phyloP scores from a whole-genome alignment of 306 rosid species.

The Ceratonia siliqua region DNA sequence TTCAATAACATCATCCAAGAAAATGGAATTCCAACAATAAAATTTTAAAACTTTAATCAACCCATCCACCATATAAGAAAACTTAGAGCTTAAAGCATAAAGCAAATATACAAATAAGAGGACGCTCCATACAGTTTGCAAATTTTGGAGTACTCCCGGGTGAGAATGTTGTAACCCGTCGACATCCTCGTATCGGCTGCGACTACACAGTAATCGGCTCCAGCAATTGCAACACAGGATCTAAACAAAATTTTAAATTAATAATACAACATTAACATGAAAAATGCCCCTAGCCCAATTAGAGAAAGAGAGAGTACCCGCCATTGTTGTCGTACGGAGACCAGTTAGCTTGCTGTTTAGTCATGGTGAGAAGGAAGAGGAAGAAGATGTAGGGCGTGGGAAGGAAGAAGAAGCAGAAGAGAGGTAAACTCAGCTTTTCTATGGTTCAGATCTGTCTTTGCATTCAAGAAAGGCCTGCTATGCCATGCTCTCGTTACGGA shows the following conservation, averaged over 20 bases:
- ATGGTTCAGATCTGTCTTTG: constrained; percentile 54
- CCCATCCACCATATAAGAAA: not conserved
- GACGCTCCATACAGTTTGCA: constrained; percentile 53
- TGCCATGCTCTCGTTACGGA: too few species aligned
- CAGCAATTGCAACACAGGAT: constrained; percentile 94
- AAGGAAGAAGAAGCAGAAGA: not conserved
- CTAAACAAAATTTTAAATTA: constrained; percentile 24
- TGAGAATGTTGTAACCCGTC: constrained; percentile 88
- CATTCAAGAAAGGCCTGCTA: too few species aligned
- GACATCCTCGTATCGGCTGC: constrained; percentile 98
- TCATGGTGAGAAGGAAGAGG: constrained; percentile 48
- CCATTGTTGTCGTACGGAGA: constrained; percentile 97
- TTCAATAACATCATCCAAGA: not conserved
- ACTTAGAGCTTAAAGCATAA: not conserved
- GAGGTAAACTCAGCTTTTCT: not conserved
- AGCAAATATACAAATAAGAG: too few species aligned
- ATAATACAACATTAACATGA: not conserved
- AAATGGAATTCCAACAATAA: not conserved
- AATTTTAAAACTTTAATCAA: not conserved
- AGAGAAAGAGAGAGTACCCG: constrained; percentile 55
- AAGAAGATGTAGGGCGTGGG: constrained; percentile 31
- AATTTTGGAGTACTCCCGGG: constrained; percentile 93
- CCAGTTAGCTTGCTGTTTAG: constrained; percentile 86
- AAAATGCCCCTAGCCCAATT: not conserved
- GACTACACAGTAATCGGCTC: constrained; percentile 87